Conservation (phyloP, 768 basidiomycete genomes). For the Mycena metata region DNA sequence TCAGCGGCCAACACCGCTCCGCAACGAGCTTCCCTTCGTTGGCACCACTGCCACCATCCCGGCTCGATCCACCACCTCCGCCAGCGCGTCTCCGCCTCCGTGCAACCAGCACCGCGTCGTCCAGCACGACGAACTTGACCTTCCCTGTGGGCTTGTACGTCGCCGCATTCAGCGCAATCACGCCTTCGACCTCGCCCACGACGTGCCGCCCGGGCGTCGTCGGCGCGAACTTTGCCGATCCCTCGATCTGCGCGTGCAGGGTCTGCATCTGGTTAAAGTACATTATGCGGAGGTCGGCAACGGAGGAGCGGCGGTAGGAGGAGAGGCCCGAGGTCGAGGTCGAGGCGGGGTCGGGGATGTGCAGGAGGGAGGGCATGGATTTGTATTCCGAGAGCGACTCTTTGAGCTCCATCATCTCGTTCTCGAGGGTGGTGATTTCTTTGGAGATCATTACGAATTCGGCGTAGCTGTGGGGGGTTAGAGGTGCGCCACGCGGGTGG, state of each 20-base stretch:
- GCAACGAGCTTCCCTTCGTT: constrained; percentile 88
- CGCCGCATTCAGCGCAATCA: constrained; percentile 90
- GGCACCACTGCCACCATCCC: constrained; percentile 57
- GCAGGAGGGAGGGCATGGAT: constrained; percentile 92
- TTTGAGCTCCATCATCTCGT: constrained; percentile 97
- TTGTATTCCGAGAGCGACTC: constrained; percentile 96
- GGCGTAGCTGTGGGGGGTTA: constrained; percentile 76
- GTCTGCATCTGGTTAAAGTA: constrained; percentile 96
- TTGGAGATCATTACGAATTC: constrained; percentile 98
- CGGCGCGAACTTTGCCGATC: constrained; percentile 95
- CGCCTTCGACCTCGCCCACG: constrained; percentile 85
- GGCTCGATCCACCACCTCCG: constrained; percentile 50
- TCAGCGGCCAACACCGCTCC: constrained; percentile 92
- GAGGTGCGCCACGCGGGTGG: constrained; percentile 13
- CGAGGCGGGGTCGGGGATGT: constrained; percentile 86
- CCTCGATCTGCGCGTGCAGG: constrained; percentile 91
- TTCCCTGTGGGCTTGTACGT: constrained; percentile 93
- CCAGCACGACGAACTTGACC: constrained; percentile 91
- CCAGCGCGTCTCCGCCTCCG: constrained; percentile 78
- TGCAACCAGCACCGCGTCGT: constrained; percentile 92
- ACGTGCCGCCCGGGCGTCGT: constrained; percentile 93
- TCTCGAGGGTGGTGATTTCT: constrained; percentile 95
- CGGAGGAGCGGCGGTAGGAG: constrained; percentile 81
- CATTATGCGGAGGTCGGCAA: constrained; percentile 94
- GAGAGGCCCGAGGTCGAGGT: constrained; percentile 60